phyloP scores from a whole-genome alignment of 805 yeast genomes.

The Candida adriatica region DNA sequence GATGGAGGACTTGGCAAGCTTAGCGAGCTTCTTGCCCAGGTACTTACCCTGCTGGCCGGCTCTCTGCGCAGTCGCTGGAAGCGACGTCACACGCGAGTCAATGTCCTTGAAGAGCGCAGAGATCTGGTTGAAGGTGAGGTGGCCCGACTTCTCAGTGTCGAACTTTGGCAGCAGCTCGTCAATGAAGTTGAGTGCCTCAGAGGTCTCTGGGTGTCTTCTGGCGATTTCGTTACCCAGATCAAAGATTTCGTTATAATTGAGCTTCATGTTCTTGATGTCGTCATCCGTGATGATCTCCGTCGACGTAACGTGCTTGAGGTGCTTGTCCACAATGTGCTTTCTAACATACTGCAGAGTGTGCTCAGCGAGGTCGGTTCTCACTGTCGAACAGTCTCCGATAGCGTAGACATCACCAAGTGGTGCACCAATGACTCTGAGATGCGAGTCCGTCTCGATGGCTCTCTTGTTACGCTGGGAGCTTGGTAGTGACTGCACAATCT shows the following conservation, averaged over 20 bases:
- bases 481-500: slow-evolving; percentile 41
- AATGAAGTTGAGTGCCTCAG: slow-evolving; percentile 46
- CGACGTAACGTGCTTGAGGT: slow-evolving; percentile 28
- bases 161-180: slow-evolving; percentile 46
- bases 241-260: slow-evolving; percentile 41
- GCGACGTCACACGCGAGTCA: slow-evolving; percentile 56
- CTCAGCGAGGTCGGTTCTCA: slow-evolving; percentile 51
- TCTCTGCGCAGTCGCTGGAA: slow-evolving; percentile 72
- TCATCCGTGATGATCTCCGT: slow-evolving; percentile 38
- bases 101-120: slow-evolving; percentile 43
- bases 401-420: slow-evolving; percentile 64
- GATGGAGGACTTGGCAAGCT: slow-evolving; percentile 39
- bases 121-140: slow-evolving; percentile 46
- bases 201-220: slow-evolving; percentile 48
- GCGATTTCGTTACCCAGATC: slow-evolving; percentile 42
- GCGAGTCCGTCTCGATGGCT: slow-evolving; percentile 75
- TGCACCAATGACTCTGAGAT: slow-evolving; percentile 61
- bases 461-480: slow-evolving; percentile 51
- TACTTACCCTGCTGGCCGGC: slow-evolving; percentile 68
- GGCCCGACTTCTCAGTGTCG: slow-evolving; percentile 41
- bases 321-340: slow-evolving; percentile 37
- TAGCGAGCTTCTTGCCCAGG: slow-evolving; percentile 52
- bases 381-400: slow-evolving; percentile 66
- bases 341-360: slow-evolving; percentile 47
- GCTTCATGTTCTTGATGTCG: slow-evolving; percentile 41